phyloP scores from a whole-genome alignment of 306 rosid genomes.

The Albizia julibrissin region DNA sequence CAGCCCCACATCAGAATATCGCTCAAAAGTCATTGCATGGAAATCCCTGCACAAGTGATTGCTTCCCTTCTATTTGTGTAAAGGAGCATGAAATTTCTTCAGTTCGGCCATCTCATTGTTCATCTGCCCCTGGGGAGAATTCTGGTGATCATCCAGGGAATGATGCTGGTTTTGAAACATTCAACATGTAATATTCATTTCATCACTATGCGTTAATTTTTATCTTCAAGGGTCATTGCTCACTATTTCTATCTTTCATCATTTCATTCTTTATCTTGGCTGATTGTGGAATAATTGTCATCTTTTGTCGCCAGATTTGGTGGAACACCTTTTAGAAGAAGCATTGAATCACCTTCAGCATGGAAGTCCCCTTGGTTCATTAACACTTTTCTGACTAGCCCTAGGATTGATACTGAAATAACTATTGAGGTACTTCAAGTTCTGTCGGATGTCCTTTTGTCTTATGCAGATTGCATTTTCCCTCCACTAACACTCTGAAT shows the following conservation, averaged over 20 bases:
- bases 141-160: slow-evolving; percentile 44
- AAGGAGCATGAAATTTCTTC: slow-evolving; percentile 52
- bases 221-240: background rate
- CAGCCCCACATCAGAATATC: slow-evolving; percentile 28
- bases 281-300: background rate
- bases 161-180: slow-evolving; percentile 49
- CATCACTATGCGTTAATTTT: background rate
- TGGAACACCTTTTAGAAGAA: slow-evolving; percentile 82
- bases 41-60: slow-evolving; percentile 41
- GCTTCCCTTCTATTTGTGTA: slow-evolving; percentile 52
- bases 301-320: slow-evolving; percentile 59
- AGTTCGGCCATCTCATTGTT: slow-evolving; percentile 46
- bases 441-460: slow-evolving; percentile 8
- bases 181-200: slow-evolving; percentile 63
- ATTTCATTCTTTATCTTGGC: background rate
- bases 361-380: slow-evolving; percentile 97
- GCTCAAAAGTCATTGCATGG: slow-evolving; percentile 36
- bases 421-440: slow-evolving; percentile 74
- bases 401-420: slow-evolving; percentile 80
- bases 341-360: slow-evolving; percentile 93
- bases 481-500: background rate
- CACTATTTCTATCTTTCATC: slow-evolving; percentile 4
- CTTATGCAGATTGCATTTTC: background rate
- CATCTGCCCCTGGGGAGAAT: slow-evolving; percentile 49
- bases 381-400: slow-evolving; percentile 70